Evolutionary conservation across 164 flowering plant genomes (phyloP), one percentile per base, ranked within the genome.

Genomic region (Cinnamomum micranthum): DNA sequence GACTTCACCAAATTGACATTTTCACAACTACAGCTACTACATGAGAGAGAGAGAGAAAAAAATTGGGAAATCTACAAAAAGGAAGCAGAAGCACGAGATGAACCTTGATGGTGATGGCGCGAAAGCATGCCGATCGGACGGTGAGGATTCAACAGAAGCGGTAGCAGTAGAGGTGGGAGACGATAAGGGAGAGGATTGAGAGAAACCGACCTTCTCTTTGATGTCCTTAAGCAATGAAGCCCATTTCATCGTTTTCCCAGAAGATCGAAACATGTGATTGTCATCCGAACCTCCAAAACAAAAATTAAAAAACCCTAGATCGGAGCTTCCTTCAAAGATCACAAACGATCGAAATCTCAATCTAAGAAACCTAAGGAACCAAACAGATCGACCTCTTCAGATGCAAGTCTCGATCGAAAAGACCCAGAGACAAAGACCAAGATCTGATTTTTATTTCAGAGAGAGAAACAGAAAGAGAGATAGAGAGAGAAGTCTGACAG

Each of bases 231-330:
- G 91, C 95, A 95, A 89, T 87, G 97, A 75, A 52, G 66, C 88
- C 99, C 98, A 95, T 95, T 93, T 95, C 99, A 95, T 95, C 81
- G 90, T 88, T 79, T 72, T 79, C 77, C 86, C 75, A 55, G 85
- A 82, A 76, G 86, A 79, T 73, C 80, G 82, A 78, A 88, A 85
- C 89, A 86, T 82, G 74, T n/a, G 71, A 68, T 79, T 85, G 84
- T 92, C 92, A 88, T 90, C 85, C 88, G 80, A 52, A 72, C 41
- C 58, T 72, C 71, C 73, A 76, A 62, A 77, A 20, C 35, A 73
- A 15, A 62, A 50, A 20, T 63, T 63, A 74, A 76, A 69, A 13
- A 14, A 7, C 35, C 47, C 69, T 28, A 25, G 33, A 24, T 22
- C 24, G 5, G 47, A 41, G 47, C 47, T 41, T 41, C 47, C 47